A percentile compares a stretch with the other conserved stretches of the same genome.
phyloP scores from a whole-genome alignment of 768 basidiomycete species.

The Calocybe gangraenosa region DNA sequence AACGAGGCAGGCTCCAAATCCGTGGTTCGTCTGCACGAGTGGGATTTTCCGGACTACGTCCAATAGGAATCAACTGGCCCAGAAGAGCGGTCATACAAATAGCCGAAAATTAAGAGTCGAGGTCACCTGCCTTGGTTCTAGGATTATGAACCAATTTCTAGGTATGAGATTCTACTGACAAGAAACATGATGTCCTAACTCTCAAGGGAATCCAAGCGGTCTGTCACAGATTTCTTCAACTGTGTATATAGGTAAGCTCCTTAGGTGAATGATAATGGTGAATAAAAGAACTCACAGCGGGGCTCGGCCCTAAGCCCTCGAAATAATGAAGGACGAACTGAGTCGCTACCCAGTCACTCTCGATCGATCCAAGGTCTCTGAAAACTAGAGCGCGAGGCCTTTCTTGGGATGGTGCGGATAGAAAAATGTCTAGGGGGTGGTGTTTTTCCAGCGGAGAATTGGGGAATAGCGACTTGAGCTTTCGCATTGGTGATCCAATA shows the following conservation, averaged over 20 bases:
- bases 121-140: neutral
- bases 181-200: constrained; percentile 16
- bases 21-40: too few species aligned
- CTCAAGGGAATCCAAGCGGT: constrained; percentile 29
- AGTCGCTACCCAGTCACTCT: constrained; percentile 70
- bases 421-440: constrained; percentile 62
- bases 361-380: constrained; percentile 68
- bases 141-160: neutral
- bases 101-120: too few species aligned
- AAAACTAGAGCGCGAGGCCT: constrained; percentile 56
- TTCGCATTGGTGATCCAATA: constrained; percentile 60
- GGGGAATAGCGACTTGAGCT: constrained; percentile 75
- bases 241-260: constrained; percentile 17
- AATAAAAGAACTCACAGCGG: constrained; percentile 47
- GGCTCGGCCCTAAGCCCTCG: constrained; percentile 65
- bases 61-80: too few species aligned
- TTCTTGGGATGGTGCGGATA: constrained; percentile 52
- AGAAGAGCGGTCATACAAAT: too few species aligned
- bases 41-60: too few species aligned
- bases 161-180: neutral
- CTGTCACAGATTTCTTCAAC: constrained; percentile 50
- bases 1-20: too few species aligned
- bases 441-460: constrained; percentile 64
- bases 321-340: constrained; percentile 76
- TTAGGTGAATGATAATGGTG: neutral